Base-by-base conservation (phyloP, 345 rosid genomes). In the Balakata baccata region DNA sequence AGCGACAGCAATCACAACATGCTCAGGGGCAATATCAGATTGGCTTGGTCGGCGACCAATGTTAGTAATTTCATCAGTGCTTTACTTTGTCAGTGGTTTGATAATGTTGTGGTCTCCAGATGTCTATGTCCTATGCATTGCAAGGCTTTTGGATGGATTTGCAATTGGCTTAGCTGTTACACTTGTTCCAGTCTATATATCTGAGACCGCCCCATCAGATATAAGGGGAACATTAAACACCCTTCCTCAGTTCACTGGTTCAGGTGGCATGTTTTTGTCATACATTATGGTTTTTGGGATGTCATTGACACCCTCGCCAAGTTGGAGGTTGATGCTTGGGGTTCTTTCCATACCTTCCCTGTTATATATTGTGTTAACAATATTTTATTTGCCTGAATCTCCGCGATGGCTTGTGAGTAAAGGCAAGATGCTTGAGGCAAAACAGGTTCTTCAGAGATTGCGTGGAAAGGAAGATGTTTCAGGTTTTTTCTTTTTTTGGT, bases 341-440 rank as follows among this genome's bases (percentile, higher is more conserved):
- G 87, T 95, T 77, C 93, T 95, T 66, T 89, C 98, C 0, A 87
- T 95, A 68, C 98, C 98, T 45, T 89, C 99, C 6, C 74, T 92
- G 11, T 22, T 91, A 8, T 95, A 89, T 59, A 78, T 95, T 83
- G 82, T 74, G 29, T 75, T 92, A 46, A 78, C 91, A 0, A 87
- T 95, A 75, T 87, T 95, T 81, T 95, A 85, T 84, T 80, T 95
- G 89, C 99, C 99, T 6, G 99, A 95, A 83, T 92, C 99, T 59
- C 99, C 99, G 80, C 90, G 99, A 80, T 95, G 99, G 98, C 86
- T 95, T 64, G 97, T 95, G 77, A 95, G 99, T 77, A 95, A 92
- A 87, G 99, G 99, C 59, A 91, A 65, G 79, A 92, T 92, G 99
- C 70, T 78, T 0, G 96, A 95, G 82, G 99, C 99, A 16, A 89